Evolutionary conservation across 2,329 filamentous ascomycete species (phyloP).

Genomic region (Aspergillus costaricaensis): DNA sequence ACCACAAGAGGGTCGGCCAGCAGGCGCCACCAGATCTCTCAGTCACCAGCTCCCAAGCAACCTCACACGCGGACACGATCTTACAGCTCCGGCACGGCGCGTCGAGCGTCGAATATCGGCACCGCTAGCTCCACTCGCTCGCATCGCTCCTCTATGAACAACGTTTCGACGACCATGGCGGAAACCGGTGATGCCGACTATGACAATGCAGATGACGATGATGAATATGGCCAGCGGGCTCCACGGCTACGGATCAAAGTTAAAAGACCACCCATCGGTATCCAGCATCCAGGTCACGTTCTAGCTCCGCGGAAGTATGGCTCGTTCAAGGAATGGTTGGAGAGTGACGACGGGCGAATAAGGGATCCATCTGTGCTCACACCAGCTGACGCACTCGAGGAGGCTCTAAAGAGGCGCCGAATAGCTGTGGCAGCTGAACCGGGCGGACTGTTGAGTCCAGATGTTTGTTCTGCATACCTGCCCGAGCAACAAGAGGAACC

Average conservation of each 20-base stretch:
- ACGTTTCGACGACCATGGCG: constrained; percentile 16
- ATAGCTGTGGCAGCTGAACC: constrained; percentile 73
- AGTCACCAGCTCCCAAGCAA: constrained; percentile 32
- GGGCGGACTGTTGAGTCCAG: constrained; percentile 72
- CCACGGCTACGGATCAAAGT: constrained; percentile 51
- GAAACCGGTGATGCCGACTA: constrained; percentile 18
- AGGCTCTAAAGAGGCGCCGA: constrained; percentile 68
- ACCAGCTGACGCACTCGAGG: constrained; percentile 63
- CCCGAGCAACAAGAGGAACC: constrained; percentile 75
- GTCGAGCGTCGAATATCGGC: constrained; percentile 20
- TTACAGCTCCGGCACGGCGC: constrained; percentile 29
- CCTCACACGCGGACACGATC: constrained; percentile 32
- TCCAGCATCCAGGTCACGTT: constrained; percentile 56
- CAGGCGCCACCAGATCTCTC: constrained; percentile 26
- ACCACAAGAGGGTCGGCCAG: constrained; percentile 25
- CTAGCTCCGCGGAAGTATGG: constrained; percentile 48
- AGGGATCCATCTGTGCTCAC: constrained; percentile 51
- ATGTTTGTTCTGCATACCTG: constrained; percentile 70
- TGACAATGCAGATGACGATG: constrained; percentile 23
- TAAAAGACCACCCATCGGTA: constrained; percentile 52
- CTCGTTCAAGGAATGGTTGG: constrained; percentile 67
- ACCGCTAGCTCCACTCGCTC: constrained; percentile 30
- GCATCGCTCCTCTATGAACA: constrained; percentile 28
- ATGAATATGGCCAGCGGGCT: constrained; percentile 26
- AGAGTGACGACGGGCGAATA: constrained; percentile 50